Evolutionary conservation across 1,139 yeast genomes (phyloP).

Genomic region (Candida freyschussii): DNA sequence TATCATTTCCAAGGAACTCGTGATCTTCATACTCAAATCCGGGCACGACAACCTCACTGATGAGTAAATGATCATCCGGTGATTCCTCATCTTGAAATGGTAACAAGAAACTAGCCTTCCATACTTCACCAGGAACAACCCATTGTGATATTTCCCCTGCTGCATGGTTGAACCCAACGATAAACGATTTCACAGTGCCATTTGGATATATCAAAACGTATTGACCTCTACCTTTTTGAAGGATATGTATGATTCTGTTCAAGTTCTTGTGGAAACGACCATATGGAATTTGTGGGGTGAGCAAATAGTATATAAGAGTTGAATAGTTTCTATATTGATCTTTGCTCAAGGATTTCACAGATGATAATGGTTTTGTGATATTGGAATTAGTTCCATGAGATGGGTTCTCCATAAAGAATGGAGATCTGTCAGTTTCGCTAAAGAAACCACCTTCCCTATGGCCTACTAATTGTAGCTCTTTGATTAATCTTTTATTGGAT

Average conservation of each 20-base stretch:
- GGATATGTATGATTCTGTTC: slow-evolving; percentile 45
- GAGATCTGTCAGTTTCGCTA: slow-evolving; percentile 46
- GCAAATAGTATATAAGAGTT: slow-evolving; percentile 42
- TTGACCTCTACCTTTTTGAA: slow-evolving; percentile 46
- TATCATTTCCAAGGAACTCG: slow-evolving; percentile 33
- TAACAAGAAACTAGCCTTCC: slow-evolving; percentile 43
- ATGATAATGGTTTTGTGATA: not conserved
- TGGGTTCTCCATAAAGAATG: slow-evolving; percentile 34
- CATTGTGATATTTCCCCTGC: slow-evolving; percentile 46
- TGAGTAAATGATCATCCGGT: slow-evolving; percentile 36
- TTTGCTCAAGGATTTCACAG: slow-evolving; percentile 1
- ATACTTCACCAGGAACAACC: slow-evolving; percentile 53
- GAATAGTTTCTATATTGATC: slow-evolving; percentile 32
- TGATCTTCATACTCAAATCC: slow-evolving; percentile 51
- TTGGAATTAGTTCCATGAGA: slow-evolving; percentile 18
- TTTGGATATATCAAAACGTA: slow-evolving; percentile 44
- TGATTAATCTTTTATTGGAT: slow-evolving; percentile 25
- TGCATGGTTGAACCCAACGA: slow-evolving; percentile 40
- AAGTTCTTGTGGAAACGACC: slow-evolving; percentile 43
- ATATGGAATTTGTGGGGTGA: slow-evolving; percentile 41
- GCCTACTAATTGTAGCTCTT: slow-evolving; percentile 29
- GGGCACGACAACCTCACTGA: slow-evolving; percentile 51
- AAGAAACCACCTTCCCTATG: slow-evolving; percentile 50
- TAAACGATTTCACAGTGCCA: slow-evolving; percentile 39
- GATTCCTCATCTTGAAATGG: slow-evolving; percentile 29